These are phyloP conservation scores for Talinum fruticosum DNA, from an alignment of 148 eudicot species.

Conservation along the genomic window DNA sequence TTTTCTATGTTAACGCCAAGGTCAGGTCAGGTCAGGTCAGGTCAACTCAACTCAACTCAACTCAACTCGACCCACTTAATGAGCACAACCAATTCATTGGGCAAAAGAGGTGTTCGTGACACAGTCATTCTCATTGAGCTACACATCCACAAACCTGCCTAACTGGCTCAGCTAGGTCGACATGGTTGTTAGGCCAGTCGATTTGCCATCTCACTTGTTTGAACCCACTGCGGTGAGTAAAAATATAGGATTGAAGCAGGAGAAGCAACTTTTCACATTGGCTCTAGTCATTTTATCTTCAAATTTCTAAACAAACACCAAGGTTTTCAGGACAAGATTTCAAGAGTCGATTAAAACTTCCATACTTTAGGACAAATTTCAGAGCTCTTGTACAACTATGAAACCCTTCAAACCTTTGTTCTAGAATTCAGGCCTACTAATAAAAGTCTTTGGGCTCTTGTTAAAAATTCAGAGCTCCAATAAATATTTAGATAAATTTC, in stretches of 20 bases:
- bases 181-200: neutral
- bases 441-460: neutral
- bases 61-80: neutral
- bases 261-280: neutral
- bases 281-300: neutral
- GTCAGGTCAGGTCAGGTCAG: too few species aligned
- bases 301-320: neutral
- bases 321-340: neutral
- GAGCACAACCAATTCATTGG: neutral
- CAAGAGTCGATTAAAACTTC: neutral
- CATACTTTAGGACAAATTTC: neutral
- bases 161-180: neutral
- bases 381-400: neutral
- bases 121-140: neutral
- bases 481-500: neutral
- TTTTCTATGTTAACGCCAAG: neutral
- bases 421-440: neutral
- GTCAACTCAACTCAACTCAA: too few species aligned
- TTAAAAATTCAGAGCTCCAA: neutral
- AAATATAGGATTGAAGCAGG: neutral
- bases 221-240: too few species aligned
- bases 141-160: neutral
- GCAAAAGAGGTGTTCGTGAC: too few species aligned
- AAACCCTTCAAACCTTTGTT: neutral
- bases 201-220: neutral